Conservation (phyloP, 306 rosid species). For the Pyrus betulifolia region DNA sequence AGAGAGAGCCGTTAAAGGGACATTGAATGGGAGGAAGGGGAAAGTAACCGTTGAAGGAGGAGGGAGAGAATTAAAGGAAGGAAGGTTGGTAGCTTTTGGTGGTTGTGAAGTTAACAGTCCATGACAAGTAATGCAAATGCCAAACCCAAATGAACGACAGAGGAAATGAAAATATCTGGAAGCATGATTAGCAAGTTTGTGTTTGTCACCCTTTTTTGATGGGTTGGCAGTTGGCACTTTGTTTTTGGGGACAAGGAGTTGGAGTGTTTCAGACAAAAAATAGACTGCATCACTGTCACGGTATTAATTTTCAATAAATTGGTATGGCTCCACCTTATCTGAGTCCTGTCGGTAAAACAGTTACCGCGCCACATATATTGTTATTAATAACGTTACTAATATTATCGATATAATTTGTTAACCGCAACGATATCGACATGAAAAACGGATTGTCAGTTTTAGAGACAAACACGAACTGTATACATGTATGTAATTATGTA, state of each 20-base stretch:
- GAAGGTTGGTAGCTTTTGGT: background rate
- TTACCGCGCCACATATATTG: too few relatives aligned
- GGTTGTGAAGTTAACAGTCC: background rate
- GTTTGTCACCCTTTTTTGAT: background rate
- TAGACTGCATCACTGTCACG: background rate
- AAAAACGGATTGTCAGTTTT: background rate
- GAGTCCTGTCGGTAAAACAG: too few relatives aligned
- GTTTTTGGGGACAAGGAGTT: background rate
- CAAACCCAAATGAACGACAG: background rate
- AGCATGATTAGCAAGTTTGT: background rate
- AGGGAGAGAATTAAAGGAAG: background rate
- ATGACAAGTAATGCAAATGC: background rate
- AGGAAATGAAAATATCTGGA: conserved; percentile 11
- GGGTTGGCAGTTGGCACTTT: background rate
- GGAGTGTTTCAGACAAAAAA: background rate
- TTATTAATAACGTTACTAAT: too few relatives aligned
- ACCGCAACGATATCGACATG: background rate
- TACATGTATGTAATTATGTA: background rate
- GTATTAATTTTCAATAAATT: background rate
- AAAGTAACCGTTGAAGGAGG: conserved; percentile 18
- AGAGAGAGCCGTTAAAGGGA: background rate
- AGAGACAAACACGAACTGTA: too few relatives aligned
- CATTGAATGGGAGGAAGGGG: background rate
- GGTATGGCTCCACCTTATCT: background rate
- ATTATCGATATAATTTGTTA: too few relatives aligned